Conservation (phyloP, 768 basidiomycete species). For the Cantharellus anzutake region DNA sequence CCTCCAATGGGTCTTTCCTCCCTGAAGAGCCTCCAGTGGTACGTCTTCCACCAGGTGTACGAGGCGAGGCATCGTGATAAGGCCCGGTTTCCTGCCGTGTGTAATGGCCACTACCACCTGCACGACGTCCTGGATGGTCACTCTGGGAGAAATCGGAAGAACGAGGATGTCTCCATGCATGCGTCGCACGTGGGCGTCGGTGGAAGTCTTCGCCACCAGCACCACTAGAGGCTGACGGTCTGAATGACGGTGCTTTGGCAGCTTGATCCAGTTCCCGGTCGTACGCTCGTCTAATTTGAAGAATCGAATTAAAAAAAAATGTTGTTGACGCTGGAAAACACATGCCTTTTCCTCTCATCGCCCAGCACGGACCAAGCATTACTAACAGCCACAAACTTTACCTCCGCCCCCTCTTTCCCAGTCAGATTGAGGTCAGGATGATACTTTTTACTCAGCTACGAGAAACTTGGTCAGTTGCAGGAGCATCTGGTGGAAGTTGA, state of each 20-base stretch:
- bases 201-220: conserved; percentile 1
- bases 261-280: conserved; percentile 3
- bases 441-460: conserved; percentile 9
- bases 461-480: not conserved
- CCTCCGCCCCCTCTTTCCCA: conserved; percentile 3
- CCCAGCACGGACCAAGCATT: conserved; percentile 9
- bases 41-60: not conserved
- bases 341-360: conserved; percentile 8
- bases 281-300: conserved; percentile 7
- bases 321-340: not conserved
- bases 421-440: conserved; percentile 9
- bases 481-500: not conserved
- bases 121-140: not conserved
- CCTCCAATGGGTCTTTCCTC: conserved; percentile 2
- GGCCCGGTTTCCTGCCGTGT: too few species aligned
- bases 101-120: not conserved
- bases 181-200: conserved; percentile 6
- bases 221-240: not conserved
- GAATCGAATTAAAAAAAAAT: not conserved
- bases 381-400: conserved; percentile 6
- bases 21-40: not conserved
- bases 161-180: conserved; percentile 6
- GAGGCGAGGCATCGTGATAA: not conserved
- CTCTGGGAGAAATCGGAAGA: not conserved
- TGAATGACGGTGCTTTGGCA: not conserved